Evolutionary conservation across 176 grass and related monocot species (phyloP), one percentile per base, ranked within the genome.

Genomic region (Thinopyrum elongatum): DNA sequence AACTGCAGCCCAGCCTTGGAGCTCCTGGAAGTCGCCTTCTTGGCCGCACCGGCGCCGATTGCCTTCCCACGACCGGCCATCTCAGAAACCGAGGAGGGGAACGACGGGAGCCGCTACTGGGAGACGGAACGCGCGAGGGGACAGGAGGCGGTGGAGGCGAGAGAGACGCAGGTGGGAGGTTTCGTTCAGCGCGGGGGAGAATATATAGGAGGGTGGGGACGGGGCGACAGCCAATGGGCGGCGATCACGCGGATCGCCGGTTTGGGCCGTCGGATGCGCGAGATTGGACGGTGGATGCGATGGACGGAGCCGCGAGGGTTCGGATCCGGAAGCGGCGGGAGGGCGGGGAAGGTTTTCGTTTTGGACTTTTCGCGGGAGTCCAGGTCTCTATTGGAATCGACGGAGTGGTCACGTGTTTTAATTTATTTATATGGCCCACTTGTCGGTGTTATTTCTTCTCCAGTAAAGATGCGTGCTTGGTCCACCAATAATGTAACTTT

Each of bases 1-100:
- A 98, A 98, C 88, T 98, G 93, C 8, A 98, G 88, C 8, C 96
- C 96, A 6, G 96, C 93, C 91, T 98, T 98, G 88, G 93, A 94
- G 23, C 96, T 98, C 91, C 96, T 85, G 2, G 93, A 98, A 12
- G 93, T 94, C 2, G 93, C 96, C 86, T 94, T 95, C 91, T 95
- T 98, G 10, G 81, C 89, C 0, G 91, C 91, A 3, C 91, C 93
- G 2, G 96, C 91, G 3, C 90, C 93, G 33, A 98, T 88, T 27
- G 93, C 93, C 96, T 98, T 98, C 14, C 96, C 93, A 67, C 93
- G 89, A 0, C 95, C 95, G 12, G 95, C 93, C 95, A 95, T 98
- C 68, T 10, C 55, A 23, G 11, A 42, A 26, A 83, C 63, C 13
- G 15, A 35, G 0, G 72, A 70, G 8, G 58, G 25, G 25, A 9